phyloP scores from a whole-genome alignment of 305 asterid genomes.

The Plantago lanceolata region DNA sequence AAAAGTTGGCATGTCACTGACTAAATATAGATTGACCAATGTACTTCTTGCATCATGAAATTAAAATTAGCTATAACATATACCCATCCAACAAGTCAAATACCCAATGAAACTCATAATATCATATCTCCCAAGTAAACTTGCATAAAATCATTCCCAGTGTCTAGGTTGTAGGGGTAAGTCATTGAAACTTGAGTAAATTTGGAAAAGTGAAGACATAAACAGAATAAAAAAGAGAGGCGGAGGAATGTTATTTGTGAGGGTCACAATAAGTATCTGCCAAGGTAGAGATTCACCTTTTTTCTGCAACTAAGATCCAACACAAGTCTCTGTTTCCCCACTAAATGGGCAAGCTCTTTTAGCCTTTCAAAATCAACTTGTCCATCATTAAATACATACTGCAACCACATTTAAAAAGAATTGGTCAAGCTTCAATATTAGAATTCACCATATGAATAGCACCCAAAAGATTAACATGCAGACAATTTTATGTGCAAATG shows the following conservation, averaged over 20 bases:
- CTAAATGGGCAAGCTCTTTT: slow-evolving; percentile 58
- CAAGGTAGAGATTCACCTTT: slow-evolving; percentile 45
- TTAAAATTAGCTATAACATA: no score
- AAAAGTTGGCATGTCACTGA: not conserved
- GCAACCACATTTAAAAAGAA: slow-evolving; percentile 32
- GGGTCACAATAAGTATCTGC: not conserved
- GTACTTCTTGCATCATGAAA: not conserved
- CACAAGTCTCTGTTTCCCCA: slow-evolving; percentile 74
- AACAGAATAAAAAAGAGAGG: not conserved
- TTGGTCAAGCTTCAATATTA: slow-evolving; percentile 15
- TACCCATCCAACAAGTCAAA: no score
- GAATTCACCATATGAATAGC: slow-evolving; percentile 6
- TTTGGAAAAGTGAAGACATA: not conserved
- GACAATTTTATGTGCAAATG: not conserved
- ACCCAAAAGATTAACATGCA: slow-evolving; percentile 17
- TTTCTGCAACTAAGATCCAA: slow-evolving; percentile 94
- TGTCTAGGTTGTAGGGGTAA: not conserved
- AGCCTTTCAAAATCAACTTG: slow-evolving; percentile 78
- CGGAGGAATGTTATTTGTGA: not conserved
- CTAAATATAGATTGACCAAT: not conserved
- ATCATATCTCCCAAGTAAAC: no score
- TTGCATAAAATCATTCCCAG: no score
- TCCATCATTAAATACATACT: slow-evolving; percentile 83
- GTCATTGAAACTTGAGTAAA: not conserved
- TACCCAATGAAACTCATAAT: no score